Evolutionary conservation across 2,329 filamentous ascomycete species (phyloP).

Genomic region (Colletotrichum truncatum): DNA sequence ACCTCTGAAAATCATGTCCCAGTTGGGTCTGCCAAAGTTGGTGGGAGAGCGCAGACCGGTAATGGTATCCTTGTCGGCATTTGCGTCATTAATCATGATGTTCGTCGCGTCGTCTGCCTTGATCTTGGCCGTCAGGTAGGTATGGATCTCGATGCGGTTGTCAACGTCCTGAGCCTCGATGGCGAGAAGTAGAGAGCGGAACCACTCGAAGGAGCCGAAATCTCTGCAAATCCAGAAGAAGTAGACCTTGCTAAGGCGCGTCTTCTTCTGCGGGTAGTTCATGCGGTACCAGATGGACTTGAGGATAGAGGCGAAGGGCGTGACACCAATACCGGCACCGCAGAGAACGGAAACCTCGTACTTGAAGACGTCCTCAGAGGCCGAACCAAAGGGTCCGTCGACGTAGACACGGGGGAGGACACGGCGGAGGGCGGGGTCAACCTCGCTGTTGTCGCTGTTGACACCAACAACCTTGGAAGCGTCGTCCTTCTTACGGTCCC

Average conservation of each 20-base stretch:
- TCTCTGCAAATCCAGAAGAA: constrained; percentile 94
- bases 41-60: constrained; percentile 84
- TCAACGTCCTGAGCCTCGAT: constrained; percentile 89
- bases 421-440: constrained; percentile 76
- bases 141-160: constrained; percentile 88
- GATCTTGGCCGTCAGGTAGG: constrained; percentile 87
- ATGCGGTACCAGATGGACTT: constrained; percentile 95
- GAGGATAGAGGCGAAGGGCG: constrained; percentile 86
- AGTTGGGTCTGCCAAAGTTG: constrained; percentile 87
- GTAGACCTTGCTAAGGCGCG: constrained; percentile 84
- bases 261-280: constrained; percentile 86
- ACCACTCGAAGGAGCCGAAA: constrained; percentile 91
- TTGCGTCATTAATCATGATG: constrained; percentile 92
- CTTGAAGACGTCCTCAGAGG: constrained; percentile 90
- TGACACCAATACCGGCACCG: constrained; percentile 85
- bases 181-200: constrained; percentile 82
- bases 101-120: constrained; percentile 87
- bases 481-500: constrained; percentile 65
- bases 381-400: constrained; percentile 86
- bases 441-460: constrained; percentile 64
- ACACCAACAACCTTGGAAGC: constrained; percentile 76
- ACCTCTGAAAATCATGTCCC: constrained; percentile 89
- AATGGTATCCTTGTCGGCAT: constrained; percentile 85
- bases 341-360: constrained; percentile 84
- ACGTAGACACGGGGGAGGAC: constrained; percentile 84